phyloP scores from a whole-genome alignment of 2,329 filamentous ascomycete genomes.

The Hymenoscyphus scutula region DNA sequence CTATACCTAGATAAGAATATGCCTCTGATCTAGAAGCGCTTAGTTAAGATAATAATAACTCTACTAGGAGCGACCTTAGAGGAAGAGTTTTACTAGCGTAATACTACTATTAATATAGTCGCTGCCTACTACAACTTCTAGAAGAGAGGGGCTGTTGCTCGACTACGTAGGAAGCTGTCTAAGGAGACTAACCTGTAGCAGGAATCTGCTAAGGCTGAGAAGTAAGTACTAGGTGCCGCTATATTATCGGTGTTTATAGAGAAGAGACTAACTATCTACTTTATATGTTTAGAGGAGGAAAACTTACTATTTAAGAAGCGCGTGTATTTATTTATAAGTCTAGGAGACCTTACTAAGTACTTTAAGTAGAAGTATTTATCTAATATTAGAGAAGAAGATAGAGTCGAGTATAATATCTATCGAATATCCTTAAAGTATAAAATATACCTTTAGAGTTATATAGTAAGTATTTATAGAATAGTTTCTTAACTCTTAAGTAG shows the following conservation, averaged over 20 bases:
- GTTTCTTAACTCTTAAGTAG: too few relatives aligned
- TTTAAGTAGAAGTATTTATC: too few relatives aligned
- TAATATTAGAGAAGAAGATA: slow-evolving; percentile 25
- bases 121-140: slow-evolving; percentile 29
- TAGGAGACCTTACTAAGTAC: too few relatives aligned
- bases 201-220: slow-evolving; percentile 22
- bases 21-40: slow-evolving; percentile 28
- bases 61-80: slow-evolving; percentile 26
- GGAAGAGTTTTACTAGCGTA: slow-evolving; percentile 24
- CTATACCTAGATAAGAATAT: slow-evolving; percentile 25
- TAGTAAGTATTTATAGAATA: too few relatives aligned
- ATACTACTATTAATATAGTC: slow-evolving; percentile 32
- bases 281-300: too few relatives aligned
- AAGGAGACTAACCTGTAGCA: slow-evolving; percentile 22
- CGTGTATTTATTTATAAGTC: too few relatives aligned
- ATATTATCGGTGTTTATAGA: too few relatives aligned
- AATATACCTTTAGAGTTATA: too few relatives aligned
- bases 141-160: slow-evolving; percentile 18
- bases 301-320: too few relatives aligned
- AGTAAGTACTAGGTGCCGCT: slow-evolving; percentile 24
- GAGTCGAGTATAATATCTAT: slow-evolving; percentile 22
- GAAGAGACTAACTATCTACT: too few relatives aligned
- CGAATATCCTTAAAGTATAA: slow-evolving; percentile 24
- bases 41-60: slow-evolving; percentile 32
- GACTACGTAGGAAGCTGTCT: slow-evolving; percentile 16